Percentiles rank a stretch among this genome's conserved stretches.
phyloP scores from a whole-genome alignment of 1,284 basidiomycete species.

The Trichosporon coremiiforme region DNA sequence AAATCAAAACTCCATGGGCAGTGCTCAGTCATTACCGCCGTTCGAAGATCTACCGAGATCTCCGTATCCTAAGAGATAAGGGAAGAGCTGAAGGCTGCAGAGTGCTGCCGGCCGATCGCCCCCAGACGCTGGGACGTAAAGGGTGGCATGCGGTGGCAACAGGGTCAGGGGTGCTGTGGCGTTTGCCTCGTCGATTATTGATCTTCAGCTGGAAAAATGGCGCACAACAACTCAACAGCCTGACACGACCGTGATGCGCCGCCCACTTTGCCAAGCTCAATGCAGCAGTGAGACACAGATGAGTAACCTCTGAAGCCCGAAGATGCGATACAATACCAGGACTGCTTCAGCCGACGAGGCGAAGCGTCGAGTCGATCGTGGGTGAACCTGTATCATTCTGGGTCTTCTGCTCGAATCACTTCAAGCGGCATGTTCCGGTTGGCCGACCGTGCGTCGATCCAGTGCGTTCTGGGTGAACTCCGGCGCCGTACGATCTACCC shows the following conservation, averaged over 20 bases:
- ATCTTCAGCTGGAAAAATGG: neutral
- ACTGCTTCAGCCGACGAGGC: no score
- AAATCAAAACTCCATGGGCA: neutral
- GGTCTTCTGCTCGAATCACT: neutral
- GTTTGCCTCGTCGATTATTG: slow-evolving; percentile 3
- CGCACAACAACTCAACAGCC: neutral
- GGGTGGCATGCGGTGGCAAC: neutral
- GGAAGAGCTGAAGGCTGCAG: neutral
- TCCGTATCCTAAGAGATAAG: neutral
- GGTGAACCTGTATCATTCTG: no score
- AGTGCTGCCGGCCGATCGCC: slow-evolving; percentile 3
- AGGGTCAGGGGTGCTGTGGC: neutral
- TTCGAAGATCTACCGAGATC: slow-evolving; percentile 4
- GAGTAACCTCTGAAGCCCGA: neutral
- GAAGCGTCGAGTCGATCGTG: no score
- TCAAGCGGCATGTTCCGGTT: neutral
- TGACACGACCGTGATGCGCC: neutral
- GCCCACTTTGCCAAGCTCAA: neutral
- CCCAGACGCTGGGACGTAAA: neutral
- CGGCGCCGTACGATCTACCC: neutral
- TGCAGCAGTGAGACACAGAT: neutral
- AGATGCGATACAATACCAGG: no score
- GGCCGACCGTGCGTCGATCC: no score
- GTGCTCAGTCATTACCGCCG: neutral
- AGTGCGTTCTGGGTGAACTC: neutral